phyloP scores from a whole-genome alignment of 768 basidiomycete species.

The Leccinum ochraceum region DNA sequence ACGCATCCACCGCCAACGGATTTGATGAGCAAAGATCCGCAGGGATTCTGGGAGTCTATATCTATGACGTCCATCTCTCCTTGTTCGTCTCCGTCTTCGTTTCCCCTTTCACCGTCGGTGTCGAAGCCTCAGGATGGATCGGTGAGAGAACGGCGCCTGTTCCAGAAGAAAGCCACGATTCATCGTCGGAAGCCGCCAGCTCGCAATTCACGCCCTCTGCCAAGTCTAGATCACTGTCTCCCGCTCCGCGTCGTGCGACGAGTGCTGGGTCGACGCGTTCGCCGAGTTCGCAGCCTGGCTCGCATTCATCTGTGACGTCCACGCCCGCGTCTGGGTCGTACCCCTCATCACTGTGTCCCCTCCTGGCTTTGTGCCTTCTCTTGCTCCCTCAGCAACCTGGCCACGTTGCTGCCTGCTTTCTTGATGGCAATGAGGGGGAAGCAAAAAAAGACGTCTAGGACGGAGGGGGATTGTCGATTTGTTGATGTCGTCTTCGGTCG shows the following conservation, averaged over 20 bases:
- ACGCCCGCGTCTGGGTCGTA: slow-evolving; percentile 11
- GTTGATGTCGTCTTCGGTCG: no score
- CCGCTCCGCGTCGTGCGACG: neutral
- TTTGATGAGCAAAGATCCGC: slow-evolving; percentile 21
- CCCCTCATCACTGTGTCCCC: slow-evolving; percentile 12
- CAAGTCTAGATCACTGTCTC: slow-evolving; percentile 18
- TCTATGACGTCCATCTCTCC: slow-evolving; percentile 17
- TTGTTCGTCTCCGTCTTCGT: neutral
- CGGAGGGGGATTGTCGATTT: no score
- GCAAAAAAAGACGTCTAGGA: no score
- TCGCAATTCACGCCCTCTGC: neutral
- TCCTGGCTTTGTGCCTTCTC: no score
- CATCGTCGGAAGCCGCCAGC: neutral
- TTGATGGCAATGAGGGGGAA: neutral
- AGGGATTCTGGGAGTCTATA: slow-evolving; percentile 25
- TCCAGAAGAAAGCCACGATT: neutral
- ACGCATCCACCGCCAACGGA: neutral
- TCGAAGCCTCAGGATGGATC: slow-evolving; percentile 5
- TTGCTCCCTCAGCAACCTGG: slow-evolving; percentile 2
- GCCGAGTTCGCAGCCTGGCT: slow-evolving; percentile 7
- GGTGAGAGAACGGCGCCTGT: neutral
- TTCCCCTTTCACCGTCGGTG: neutral
- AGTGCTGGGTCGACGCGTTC: slow-evolving; percentile 11
- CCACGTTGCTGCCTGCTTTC: slow-evolving; percentile 25
- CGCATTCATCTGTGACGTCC: slow-evolving; percentile 9